Evolutionary conservation across 106 monocot species (phyloP).

Genomic region (Dactylorhiza incarnata): DNA sequence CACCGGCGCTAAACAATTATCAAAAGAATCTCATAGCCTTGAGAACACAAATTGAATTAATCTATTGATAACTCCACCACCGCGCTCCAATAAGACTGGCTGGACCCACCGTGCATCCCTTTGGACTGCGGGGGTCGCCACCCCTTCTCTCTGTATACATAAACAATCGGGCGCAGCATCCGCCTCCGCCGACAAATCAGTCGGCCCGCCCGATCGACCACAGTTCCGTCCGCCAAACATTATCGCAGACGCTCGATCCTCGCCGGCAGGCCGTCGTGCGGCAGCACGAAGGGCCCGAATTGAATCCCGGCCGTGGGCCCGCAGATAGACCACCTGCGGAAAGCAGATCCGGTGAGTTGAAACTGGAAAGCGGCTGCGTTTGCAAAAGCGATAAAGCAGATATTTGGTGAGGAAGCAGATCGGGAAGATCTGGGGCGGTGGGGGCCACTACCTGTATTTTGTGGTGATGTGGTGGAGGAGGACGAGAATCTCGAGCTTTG

Average conservation of each 20-base stretch:
- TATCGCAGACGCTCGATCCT: constrained; percentile 6
- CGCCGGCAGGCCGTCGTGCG: constrained; percentile 31
- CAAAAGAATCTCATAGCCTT: no score
- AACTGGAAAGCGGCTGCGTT: not conserved
- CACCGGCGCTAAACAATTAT: no score
- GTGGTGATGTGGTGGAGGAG: constrained; percentile 93
- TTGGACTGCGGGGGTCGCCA: no score
- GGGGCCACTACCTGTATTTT: constrained; percentile 49
- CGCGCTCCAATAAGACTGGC: no score
- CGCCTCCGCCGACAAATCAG: no score
- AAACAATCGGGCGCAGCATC: no score
- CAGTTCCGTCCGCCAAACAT: no score
- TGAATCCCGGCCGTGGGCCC: constrained; percentile 28
- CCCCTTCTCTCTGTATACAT: no score
- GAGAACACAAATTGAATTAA: no score
- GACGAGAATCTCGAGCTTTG: constrained; percentile 91
- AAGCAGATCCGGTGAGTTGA: not conserved
- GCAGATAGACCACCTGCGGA: constrained; percentile 32
- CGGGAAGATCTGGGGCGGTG: not conserved
- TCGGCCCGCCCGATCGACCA: no score
- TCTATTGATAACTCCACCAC: no score
- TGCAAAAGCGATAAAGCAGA: not conserved
- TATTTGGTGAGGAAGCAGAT: not conserved
- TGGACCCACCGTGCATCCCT: no score
- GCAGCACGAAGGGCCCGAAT: constrained; percentile 40